Conservation (phyloP, 805 yeast genomes). For the Sugiyamaella lignohabitans region DNA sequence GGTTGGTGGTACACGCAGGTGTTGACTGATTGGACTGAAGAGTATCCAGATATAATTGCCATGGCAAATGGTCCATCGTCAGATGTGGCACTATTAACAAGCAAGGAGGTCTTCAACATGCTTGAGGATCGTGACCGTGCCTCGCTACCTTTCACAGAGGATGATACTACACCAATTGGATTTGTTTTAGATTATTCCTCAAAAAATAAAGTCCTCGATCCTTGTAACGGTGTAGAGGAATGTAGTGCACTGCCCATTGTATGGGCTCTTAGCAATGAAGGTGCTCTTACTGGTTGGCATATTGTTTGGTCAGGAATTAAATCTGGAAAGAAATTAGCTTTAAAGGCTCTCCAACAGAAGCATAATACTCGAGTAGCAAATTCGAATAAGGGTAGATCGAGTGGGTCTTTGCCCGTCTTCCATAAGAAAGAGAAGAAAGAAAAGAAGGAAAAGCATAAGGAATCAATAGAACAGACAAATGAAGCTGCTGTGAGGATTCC, state of each 20-base stretch:
- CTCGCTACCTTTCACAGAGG: slow-evolving; percentile 62
- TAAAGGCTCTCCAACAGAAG: neutral
- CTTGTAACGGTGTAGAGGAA: slow-evolving; percentile 52
- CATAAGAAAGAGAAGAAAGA: neutral
- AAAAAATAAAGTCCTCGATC: slow-evolving; percentile 40
- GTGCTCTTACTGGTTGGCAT: slow-evolving; percentile 58
- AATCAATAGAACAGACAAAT: neutral
- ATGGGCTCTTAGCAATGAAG: slow-evolving; percentile 56
- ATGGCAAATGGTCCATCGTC: slow-evolving; percentile 59
- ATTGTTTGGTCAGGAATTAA: slow-evolving; percentile 43
- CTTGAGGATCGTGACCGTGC: slow-evolving; percentile 69
- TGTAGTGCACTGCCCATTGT: slow-evolving; percentile 60
- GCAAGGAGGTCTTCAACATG: slow-evolving; percentile 38
- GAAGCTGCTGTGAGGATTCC: too few species aligned
- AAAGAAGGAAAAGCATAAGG: slow-evolving; percentile 1
- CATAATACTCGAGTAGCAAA: too few species aligned
- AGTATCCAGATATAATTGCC: slow-evolving; percentile 32
- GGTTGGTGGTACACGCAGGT: slow-evolving; percentile 23
- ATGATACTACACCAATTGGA: slow-evolving; percentile 63
- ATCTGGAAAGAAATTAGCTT: slow-evolving; percentile 14
- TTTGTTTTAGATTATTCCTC: slow-evolving; percentile 53
- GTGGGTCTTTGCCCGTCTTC: neutral
- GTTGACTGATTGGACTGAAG: slow-evolving; percentile 21
- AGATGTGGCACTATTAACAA: slow-evolving; percentile 48
- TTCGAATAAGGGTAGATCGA: too few species aligned